Base-by-base conservation (phyloP, 495 filamentous ascomycete species). In the Aspergillus sclerotiicarbonarius region DNA sequence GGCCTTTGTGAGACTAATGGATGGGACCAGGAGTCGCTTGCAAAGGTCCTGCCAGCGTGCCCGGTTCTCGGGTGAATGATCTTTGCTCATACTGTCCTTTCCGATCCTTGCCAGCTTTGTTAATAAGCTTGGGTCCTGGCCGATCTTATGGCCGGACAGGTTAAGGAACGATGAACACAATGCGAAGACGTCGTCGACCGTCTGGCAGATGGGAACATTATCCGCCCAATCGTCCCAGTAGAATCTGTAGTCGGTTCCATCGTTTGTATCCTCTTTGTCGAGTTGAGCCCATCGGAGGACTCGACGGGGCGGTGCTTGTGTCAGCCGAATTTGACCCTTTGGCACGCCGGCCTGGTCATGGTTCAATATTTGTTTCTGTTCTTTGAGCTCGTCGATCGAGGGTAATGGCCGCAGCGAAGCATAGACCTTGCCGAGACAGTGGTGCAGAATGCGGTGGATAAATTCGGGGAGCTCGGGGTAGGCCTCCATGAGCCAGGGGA, bases 151-250 rank as follows among this genome's bases (percentile, higher is more conserved):
- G 8, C 94, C 92, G 0, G 90, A 85, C 21, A 91, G 75, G 58
- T 93, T 92, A 19, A 96, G 76, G 25, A 99, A 79, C 0, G 92
- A 91, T 45, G 85, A 84, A 72, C 90, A 96, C 10, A 99, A 83
- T 3, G 84, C 82, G 64, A 98, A 94, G 3, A 99, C 79, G 65
- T 99, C 94, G 61, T 96, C 91, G 6, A 96, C 83, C 4, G 78
- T 87, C 67, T 96, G 92, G 65, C 94, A 98, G 9, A 96, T 73
- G 2, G 95, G 95, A 30, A 98, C 79, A 60, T 91, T 93, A 60
- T 98, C 93, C 9, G 88, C 80, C 95, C 95, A 99, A 54, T 98
- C 92, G 57, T 97, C 93, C 86, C 91, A 96, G 72, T 98, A 99
- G 69, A 95, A 98, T 25, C 88, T 82, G 66, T 96, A 96, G 48